phyloP scores from a whole-genome alignment of 2,329 filamentous ascomycete species.

The Boeremia lycopersici region DNA sequence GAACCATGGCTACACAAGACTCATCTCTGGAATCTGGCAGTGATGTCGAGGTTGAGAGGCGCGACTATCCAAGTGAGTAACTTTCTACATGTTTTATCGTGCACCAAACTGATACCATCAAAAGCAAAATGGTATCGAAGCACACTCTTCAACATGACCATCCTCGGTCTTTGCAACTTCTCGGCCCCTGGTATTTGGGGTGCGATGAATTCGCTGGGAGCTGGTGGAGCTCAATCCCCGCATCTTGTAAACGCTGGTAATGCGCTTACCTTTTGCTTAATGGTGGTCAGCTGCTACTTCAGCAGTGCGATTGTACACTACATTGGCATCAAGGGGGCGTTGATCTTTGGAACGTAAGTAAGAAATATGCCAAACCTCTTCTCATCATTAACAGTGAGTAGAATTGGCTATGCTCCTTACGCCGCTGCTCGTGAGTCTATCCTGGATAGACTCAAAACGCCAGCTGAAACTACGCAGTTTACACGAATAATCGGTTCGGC shows the following conservation, averaged over 20 bases:
- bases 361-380: not conserved
- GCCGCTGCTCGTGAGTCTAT: slow-evolving; percentile 60
- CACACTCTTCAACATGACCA: slow-evolving; percentile 73
- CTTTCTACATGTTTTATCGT: not conserved
- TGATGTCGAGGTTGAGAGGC: slow-evolving; percentile 22
- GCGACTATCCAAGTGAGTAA: slow-evolving; percentile 34
- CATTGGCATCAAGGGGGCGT: slow-evolving; percentile 72
- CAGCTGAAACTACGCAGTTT: slow-evolving; percentile 50
- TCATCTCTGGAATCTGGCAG: slow-evolving; percentile 27
- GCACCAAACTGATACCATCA: not conserved
- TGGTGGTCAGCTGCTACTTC: slow-evolving; percentile 73
- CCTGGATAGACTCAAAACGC: not conserved
- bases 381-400: slow-evolving; percentile 22
- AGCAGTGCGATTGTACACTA: slow-evolving; percentile 67
- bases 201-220: slow-evolving; percentile 73
- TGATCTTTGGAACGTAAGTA: slow-evolving; percentile 71
- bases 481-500: slow-evolving; percentile 71
- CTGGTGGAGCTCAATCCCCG: slow-evolving; percentile 68
- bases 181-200: slow-evolving; percentile 74
- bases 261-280: slow-evolving; percentile 72
- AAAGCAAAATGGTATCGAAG: slow-evolving; percentile 70
- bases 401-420: slow-evolving; percentile 71
- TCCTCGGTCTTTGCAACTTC: slow-evolving; percentile 74
- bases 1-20: slow-evolving; percentile 24
- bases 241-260: slow-evolving; percentile 74